Conservation (phyloP, 2,329 filamentous ascomycete genomes). For the Penicillium griseofulvum region DNA sequence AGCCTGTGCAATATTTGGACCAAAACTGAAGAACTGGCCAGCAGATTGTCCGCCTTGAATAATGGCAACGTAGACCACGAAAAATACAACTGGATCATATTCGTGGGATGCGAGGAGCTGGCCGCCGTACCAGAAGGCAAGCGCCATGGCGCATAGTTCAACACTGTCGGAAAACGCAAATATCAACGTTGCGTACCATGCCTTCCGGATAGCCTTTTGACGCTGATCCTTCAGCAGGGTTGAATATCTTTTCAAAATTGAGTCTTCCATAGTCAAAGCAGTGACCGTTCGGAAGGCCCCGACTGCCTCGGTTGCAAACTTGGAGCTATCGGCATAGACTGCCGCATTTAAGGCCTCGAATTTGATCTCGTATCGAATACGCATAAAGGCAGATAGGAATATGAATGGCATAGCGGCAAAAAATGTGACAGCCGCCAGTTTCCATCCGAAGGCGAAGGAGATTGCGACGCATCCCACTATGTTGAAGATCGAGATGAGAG, state of each 20-base stretch:
- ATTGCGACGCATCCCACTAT: constrained; percentile 64
- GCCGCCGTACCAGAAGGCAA: constrained; percentile 62
- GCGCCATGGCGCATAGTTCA: constrained; percentile 61
- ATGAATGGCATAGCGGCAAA: constrained; percentile 58
- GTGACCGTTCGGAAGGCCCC: constrained; percentile 71
- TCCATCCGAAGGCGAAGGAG: constrained; percentile 73
- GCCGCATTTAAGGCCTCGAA: constrained; percentile 67
- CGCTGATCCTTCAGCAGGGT: constrained; percentile 60
- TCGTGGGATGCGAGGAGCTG: constrained; percentile 56
- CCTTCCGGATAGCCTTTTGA: constrained; percentile 57
- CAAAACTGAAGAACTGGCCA: constrained; percentile 66
- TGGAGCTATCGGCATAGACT: constrained; percentile 69
- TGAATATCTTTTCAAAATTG: constrained; percentile 62
- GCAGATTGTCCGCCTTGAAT: constrained; percentile 67
- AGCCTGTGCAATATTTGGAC: constrained; percentile 52
- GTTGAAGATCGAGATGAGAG: constrained; percentile 64
- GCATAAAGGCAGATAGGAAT: constrained; percentile 49
- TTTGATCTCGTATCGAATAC: constrained; percentile 63
- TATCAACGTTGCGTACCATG: constrained; percentile 61
- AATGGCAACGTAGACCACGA: constrained; percentile 63
- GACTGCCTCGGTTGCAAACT: constrained; percentile 72
- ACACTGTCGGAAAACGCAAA: constrained; percentile 70
- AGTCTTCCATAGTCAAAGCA: constrained; percentile 66
- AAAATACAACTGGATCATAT: constrained; percentile 49
- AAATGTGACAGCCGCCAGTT: constrained; percentile 65